These are phyloP conservation scores for Erodium texanum DNA, from an alignment of 441 rosid genomes.

Conservation along the genomic window DNA sequence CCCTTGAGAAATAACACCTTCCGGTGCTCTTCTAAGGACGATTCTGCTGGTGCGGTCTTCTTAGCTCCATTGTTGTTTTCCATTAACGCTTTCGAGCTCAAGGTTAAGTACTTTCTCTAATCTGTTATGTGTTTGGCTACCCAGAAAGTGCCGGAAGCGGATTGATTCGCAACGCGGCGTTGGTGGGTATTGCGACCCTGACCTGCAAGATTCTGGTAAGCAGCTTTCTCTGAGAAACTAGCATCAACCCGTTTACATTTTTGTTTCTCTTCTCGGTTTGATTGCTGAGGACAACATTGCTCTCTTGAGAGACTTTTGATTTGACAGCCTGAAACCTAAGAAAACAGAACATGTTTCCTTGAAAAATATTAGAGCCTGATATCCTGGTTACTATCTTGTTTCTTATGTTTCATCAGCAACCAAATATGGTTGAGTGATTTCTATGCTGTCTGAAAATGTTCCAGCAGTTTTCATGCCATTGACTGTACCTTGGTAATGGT, in stretches of 20 bases:
- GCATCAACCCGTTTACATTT: not conserved
- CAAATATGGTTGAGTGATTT: not conserved
- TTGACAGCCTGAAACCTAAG: not conserved
- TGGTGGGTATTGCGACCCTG: not conserved
- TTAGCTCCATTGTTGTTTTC: not conserved
- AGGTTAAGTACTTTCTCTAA: not conserved
- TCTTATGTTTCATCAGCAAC: not conserved
- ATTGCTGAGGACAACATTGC: not conserved
- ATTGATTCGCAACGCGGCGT: not conserved
- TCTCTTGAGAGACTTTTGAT: not conserved
- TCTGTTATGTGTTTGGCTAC: not conserved
- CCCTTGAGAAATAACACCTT: not conserved
- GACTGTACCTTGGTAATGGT: not conserved
- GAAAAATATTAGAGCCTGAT: too few relatives aligned
- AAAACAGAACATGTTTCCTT: not conserved
- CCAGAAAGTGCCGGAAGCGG: slow-evolving; percentile 3
- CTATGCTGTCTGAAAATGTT: not conserved
- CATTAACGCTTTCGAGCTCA: not conserved
- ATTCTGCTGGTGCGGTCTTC: not conserved
- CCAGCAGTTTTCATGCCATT: not conserved
- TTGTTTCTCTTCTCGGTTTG: not conserved
- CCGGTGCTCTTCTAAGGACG: not conserved
- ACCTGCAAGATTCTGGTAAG: slow-evolving; percentile 4
- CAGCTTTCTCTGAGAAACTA: not conserved
- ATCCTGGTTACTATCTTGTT: not conserved